Percentiles rank a stretch among this genome's conserved stretches.
Evolutionary conservation across 495 filamentous ascomycete genomes (phyloP).

Genomic region (Penicillium cosmopolitanum): DNA sequence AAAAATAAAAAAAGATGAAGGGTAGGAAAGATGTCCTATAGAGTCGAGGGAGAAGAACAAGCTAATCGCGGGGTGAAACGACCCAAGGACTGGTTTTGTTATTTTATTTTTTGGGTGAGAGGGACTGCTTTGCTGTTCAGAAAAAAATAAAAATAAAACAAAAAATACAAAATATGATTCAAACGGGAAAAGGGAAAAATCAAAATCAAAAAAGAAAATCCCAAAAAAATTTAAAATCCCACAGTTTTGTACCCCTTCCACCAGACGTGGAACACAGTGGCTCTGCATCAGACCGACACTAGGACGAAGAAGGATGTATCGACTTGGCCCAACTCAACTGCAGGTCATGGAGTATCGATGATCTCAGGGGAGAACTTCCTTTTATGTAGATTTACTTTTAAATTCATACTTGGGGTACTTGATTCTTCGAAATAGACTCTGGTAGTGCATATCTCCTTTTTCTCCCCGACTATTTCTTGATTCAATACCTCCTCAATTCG

Average conservation of each 20-base stretch:
- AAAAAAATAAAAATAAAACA: background rate
- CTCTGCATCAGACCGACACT: slow-evolving; percentile 35
- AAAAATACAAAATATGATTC: slow-evolving; percentile 1
- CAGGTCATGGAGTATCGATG: slow-evolving; percentile 29
- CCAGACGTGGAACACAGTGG: slow-evolving; percentile 36
- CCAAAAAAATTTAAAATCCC: slow-evolving; percentile 9
- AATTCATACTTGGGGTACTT: too few species aligned
- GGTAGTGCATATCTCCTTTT: too few species aligned
- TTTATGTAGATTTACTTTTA: too few species aligned
- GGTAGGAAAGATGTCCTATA: slow-evolving; percentile 27
- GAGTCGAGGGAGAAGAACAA: slow-evolving; percentile 29
- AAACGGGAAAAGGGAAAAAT: slow-evolving; percentile 4
- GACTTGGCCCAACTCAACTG: slow-evolving; percentile 31
- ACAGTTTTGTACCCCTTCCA: slow-evolving; percentile 18
- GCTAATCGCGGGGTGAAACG: slow-evolving; percentile 49
- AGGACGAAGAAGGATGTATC: slow-evolving; percentile 36
- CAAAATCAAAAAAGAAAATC: slow-evolving; percentile 6
- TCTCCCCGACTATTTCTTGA: too few species aligned
- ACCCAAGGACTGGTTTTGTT: slow-evolving; percentile 27
- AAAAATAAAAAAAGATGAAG: slow-evolving; percentile 21
- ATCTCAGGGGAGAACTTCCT: slow-evolving; percentile 19
- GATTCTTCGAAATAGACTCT: too few species aligned
- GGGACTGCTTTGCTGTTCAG: slow-evolving; percentile 2
- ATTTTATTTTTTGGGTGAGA: slow-evolving; percentile 16
- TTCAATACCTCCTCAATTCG: too few species aligned